Base-by-base conservation (phyloP, 2,329 filamentous ascomycete species). In the Verticillium tricorpus region DNA sequence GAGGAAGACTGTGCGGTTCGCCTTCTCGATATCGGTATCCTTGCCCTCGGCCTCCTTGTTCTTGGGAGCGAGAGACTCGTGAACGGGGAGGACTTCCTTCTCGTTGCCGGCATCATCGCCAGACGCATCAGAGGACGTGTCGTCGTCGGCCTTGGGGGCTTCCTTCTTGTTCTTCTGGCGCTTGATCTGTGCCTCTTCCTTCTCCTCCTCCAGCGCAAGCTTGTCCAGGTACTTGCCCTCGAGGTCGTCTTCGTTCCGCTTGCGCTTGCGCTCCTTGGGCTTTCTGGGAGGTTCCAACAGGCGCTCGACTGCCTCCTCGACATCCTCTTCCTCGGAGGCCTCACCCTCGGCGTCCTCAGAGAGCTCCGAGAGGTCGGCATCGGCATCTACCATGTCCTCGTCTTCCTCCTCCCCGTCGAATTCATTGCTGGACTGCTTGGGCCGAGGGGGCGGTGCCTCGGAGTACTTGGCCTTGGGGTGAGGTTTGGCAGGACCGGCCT, bases 1-100 rank as follows among this genome's bases (percentile, higher is more conserved):
- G 14, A 99, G 80, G 77, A 98, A 99, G 52, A 98, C 87, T 7
- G 95, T 99, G 61, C 95, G 90, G 62, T 86, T 85, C 9, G 94
- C 91, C 78, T 96, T 97, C 62, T 96, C 91, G 2, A 96, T 69
- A 66, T 96, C 91, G 25, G 60, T 74, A 66, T 96, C 91, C 28
- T 80, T 69, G 25, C 78, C 76, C 59, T 74, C 57, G 67, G 63
- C 77, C 63, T 67, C 78, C 74, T 82, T 87, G 76, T 78, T 83
- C 73, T 77, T 76, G 60, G 77, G 80, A 66, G 73, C 74, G 45
- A 85, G 78, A 61, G 82, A 86, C 70, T 88, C 87, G 68, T 89
- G 87, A 50, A 84, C 76, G 4, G 82, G 80, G 9, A 76, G 66
- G 7, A 77, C 77, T 25, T 80, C 77, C 15, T 78, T 77, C 4